phyloP scores from a whole-genome alignment of 179 eudicot genomes.

The Heliamphora pulchella region DNA sequence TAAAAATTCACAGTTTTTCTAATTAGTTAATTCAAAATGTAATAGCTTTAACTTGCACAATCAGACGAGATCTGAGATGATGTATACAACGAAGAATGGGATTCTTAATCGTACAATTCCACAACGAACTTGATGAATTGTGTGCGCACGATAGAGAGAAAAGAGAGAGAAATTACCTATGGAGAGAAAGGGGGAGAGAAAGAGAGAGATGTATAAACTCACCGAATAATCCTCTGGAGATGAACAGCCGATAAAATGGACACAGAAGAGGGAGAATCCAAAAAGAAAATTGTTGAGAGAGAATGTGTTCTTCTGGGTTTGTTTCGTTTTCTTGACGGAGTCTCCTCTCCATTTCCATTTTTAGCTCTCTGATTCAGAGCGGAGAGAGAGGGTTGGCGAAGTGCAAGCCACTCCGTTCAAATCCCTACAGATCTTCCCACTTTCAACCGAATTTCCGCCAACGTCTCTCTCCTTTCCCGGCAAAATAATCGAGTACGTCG shows the following conservation, averaged over 20 bases:
- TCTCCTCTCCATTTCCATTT: conserved; percentile 11
- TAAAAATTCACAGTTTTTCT: neutral
- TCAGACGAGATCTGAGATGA: neutral
- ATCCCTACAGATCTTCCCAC: neutral
- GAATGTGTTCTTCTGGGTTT: neutral
- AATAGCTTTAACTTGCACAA: neutral
- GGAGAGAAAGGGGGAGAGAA: neutral
- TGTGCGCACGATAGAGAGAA: neutral
- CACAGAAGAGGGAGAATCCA: neutral
- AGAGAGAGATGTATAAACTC: conserved; percentile 4
- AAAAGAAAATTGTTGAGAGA: neutral
- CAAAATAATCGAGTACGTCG: conserved; percentile 1
- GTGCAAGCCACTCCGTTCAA: conserved; percentile 12
- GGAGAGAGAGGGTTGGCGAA: conserved; percentile 9
- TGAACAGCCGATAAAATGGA: neutral
- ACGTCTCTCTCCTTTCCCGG: conserved; percentile 13
- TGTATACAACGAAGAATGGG: conserved; percentile 1
- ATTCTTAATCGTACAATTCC: neutral
- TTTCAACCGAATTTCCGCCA: neutral
- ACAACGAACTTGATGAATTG: neutral
- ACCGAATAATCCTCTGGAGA: conserved; percentile 14
- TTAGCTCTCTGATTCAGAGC: neutral
- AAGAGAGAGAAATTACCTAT: conserved; percentile 10
- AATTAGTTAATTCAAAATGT: neutral
- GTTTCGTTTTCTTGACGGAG: neutral